Evolutionary conservation across 2,329 filamentous ascomycete species (phyloP).

Genomic region (Ophiocordyceps camponoti-leonardi): DNA sequence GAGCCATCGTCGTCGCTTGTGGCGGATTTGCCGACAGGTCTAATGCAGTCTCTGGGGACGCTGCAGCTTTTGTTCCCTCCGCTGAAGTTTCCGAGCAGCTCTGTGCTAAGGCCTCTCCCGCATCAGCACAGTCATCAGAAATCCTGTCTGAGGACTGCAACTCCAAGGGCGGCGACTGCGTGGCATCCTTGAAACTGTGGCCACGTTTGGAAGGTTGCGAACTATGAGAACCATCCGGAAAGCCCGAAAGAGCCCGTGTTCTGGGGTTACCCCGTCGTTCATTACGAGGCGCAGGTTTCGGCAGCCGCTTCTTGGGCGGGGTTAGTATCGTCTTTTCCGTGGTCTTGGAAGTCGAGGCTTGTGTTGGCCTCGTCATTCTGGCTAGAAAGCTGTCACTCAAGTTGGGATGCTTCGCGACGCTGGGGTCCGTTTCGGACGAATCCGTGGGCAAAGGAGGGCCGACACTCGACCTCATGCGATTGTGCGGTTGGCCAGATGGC

Average conservation of each 20-base stretch:
- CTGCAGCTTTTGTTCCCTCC: too few relatives aligned
- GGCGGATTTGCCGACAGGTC: too few relatives aligned
- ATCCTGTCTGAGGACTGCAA: too few relatives aligned
- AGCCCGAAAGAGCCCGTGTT: background rate
- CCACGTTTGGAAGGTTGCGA: too few relatives aligned
- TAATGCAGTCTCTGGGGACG: too few relatives aligned
- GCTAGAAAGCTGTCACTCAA: slow-evolving; percentile 58
- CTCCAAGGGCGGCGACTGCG: too few relatives aligned
- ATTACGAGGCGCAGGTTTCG: background rate
- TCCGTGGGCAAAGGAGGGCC: slow-evolving; percentile 40
- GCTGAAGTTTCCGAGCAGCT: too few relatives aligned
- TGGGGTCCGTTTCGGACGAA: slow-evolving; percentile 2
- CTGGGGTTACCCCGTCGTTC: background rate
- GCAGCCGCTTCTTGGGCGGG: slow-evolving; percentile 24
- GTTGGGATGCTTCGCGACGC: slow-evolving; percentile 29
- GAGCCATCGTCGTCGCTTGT: too few relatives aligned
- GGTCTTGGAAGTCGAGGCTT: slow-evolving; percentile 49
- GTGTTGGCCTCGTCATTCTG: slow-evolving; percentile 68
- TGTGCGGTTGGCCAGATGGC: background rate
- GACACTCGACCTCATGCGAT: slow-evolving; percentile 27
- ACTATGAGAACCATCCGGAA: too few relatives aligned
- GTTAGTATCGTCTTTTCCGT: slow-evolving; percentile 40
- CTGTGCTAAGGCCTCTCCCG: too few relatives aligned
- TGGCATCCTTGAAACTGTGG: too few relatives aligned
- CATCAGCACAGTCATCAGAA: too few relatives aligned